Base-by-base conservation (phyloP, 768 basidiomycete genomes). In the Russula vinacea region DNA sequence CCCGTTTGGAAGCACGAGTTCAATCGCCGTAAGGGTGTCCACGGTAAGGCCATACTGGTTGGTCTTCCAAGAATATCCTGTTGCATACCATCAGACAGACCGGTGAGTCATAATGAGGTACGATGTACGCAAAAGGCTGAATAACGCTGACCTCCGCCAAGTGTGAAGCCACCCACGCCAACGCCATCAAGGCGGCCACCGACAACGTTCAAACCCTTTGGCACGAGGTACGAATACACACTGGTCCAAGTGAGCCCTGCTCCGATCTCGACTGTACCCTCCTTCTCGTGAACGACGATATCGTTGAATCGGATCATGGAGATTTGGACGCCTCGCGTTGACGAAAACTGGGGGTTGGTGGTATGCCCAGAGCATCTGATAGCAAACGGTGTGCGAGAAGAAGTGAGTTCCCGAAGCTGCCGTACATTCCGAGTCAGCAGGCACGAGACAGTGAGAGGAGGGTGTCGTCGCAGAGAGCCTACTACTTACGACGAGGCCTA, bases 311-410 rank as follows among this genome's bases (percentile, higher is more conserved):
- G 39, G 17, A 58, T 2, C 67, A 71, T 62, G 2, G 69, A 57
- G 26, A 71, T 70, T 19, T 70, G 69, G 22, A 71, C 65, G n/a
- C 71, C 69, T 0, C 56, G 40, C 2, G 70, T 71, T 19, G 71
- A 71, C 50, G 68, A 71, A 61, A 71, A 71, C 3, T 68, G 70
- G 5, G 47, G 66, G 32, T 69, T 70, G 6, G 39, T 11, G 1
- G 64, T 17, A 35, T 71, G 70, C 3, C 70, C 70, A 29, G 70
- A 70, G 4, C 68, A 64, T 58, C 71, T 71, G 45, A 71, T 60
- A 52, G 62, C 62, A 4, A 62, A 62, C 4, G 62, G 56, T 16
- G 35, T 24, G 49, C 40, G 62, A 24, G 62, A 5, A 5, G 0
- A 9, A 3, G 24, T n/a, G 2, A 62, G 37, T 40, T 51, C 32